Conservation (phyloP, 148 eudicot genomes). For the Tetragonia tetragonoides region DNA sequence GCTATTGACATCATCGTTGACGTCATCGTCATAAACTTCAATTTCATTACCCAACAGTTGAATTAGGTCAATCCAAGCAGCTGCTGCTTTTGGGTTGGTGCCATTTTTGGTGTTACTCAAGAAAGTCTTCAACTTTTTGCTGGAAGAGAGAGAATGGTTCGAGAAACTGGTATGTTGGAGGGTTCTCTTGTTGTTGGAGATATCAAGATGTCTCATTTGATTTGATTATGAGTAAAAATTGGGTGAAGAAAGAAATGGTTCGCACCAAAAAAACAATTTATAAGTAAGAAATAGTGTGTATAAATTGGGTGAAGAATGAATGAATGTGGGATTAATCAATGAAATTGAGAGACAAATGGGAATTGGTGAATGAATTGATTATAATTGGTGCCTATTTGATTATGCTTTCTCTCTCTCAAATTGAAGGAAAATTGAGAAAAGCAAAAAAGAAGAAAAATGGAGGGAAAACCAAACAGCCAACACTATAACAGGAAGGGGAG, state of each 20-base stretch:
- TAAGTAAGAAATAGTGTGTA: neutral
- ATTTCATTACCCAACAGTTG: neutral
- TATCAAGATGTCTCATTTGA: neutral
- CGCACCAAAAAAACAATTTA: no score
- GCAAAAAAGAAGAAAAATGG: neutral
- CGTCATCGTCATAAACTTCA: constrained; percentile 3
- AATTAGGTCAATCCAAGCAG: constrained; percentile 32
- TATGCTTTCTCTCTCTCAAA: neutral
- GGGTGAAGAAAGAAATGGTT: neutral
- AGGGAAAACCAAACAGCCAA: constrained; percentile 9
- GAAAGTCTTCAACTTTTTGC: constrained; percentile 15
- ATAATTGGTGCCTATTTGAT: neutral
- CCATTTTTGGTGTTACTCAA: neutral
- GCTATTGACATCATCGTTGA: constrained; percentile 1
- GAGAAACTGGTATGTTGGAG: constrained; percentile 3
- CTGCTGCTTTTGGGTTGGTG: constrained; percentile 10
- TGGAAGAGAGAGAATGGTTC: neutral
- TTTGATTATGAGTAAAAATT: neutral
- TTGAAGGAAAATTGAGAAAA: neutral
- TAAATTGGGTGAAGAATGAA: neutral
- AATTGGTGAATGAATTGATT: neutral
- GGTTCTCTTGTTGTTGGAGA: constrained; percentile 15
- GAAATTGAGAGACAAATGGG: neutral
- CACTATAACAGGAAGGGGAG: no score
- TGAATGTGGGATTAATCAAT: neutral